Evolutionary conservation across 2,329 filamentous ascomycete genomes (phyloP).

Genomic region (Botryosphaeria dothidea): DNA sequence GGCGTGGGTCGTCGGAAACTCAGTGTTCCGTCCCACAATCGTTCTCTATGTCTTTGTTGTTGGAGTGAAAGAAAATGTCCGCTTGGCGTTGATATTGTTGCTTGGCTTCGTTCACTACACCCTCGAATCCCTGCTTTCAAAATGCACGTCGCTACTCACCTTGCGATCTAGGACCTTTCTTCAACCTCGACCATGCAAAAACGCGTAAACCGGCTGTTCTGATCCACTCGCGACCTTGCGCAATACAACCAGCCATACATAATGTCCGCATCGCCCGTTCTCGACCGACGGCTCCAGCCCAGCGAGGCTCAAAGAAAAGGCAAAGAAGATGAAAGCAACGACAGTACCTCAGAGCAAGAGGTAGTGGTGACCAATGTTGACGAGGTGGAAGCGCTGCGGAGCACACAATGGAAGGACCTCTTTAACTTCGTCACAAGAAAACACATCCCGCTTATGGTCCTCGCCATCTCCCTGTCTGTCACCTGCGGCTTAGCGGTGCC

Average conservation of each 20-base stretch:
- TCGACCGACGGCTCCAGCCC: neutral
- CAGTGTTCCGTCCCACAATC: neutral
- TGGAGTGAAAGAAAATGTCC: conserved; percentile 6
- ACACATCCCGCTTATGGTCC: conserved; percentile 57
- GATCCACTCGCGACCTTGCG: neutral
- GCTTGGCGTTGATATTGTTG: conserved; percentile 16
- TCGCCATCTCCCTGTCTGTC: conserved; percentile 59
- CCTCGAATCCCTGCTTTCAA: neutral
- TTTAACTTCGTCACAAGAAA: conserved; percentile 71
- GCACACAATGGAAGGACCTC: conserved; percentile 55
- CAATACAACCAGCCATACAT: neutral
- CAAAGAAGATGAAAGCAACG: neutral
- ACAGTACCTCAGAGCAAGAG: neutral
- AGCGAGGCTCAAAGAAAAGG: neutral
- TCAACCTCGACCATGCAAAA: neutral
- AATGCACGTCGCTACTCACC: neutral
- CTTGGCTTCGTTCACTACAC: neutral
- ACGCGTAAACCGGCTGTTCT: neutral
- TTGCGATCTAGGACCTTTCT: neutral
- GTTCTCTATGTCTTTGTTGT: conserved; percentile 10
- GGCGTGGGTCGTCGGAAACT: neutral
- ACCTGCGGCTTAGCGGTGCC: conserved; percentile 65
- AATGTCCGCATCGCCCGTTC: neutral
- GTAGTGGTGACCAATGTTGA: neutral
- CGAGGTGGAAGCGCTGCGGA: conserved; percentile 24